Percentiles rank a stretch among this genome's conserved stretches.
phyloP scores from a whole-genome alignment of 108 stramenopile genomes.

The Schizochytrium sp. region DNA sequence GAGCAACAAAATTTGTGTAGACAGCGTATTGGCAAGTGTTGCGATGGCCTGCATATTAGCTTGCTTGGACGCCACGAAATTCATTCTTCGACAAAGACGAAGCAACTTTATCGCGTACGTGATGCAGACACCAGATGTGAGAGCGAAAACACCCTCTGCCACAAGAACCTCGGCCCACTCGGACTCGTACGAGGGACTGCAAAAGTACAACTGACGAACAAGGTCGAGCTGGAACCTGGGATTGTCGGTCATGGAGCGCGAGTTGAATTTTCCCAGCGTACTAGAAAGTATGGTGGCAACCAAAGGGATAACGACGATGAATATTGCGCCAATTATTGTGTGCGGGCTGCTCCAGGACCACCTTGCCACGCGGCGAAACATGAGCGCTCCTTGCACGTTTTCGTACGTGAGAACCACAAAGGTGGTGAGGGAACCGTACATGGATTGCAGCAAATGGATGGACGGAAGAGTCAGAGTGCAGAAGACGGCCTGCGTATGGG shows the following conservation, averaged over 20 bases:
- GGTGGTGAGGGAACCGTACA: neutral
- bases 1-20: neutral
- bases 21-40: neutral
- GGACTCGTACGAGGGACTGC: neutral
- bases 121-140: neutral
- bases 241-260: neutral
- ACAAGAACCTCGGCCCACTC: neutral
- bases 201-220: neutral
- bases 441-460: neutral
- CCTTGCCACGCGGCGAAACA: too few relatives aligned
- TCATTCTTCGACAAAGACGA: neutral
- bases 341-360: neutral
- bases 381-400: neutral
- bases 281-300: neutral
- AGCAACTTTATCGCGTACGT: neutral
- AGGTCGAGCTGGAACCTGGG: neutral
- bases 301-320: neutral
- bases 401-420: neutral
- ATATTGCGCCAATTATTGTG: neutral
- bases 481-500: neutral
- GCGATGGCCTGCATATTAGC: neutral
- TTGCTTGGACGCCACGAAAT: neutral
- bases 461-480: neutral
- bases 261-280: neutral
- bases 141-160: neutral